Conservation (phyloP, 2,329 filamentous ascomycete genomes). For the Calonectria montana region DNA sequence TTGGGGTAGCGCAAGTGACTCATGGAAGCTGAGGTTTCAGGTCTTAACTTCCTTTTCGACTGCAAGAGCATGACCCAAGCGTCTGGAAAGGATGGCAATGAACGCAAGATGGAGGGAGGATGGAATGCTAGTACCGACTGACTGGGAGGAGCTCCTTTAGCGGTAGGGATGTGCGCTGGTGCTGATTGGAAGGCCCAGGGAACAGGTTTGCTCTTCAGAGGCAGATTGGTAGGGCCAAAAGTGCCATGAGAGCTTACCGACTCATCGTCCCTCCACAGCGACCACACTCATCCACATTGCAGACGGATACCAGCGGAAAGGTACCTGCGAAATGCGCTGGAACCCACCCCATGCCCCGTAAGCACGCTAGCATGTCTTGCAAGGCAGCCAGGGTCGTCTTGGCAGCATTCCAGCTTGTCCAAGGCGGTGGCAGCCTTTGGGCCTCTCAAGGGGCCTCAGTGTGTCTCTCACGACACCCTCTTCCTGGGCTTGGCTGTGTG, state of each 20-base stretch:
- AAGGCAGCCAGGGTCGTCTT: not conserved
- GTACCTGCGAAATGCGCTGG: conserved; percentile 11
- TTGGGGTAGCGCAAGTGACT: not conserved
- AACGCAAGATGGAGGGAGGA: not conserved
- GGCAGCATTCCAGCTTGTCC: conserved; percentile 18
- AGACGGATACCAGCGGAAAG: conserved; percentile 7
- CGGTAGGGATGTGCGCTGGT: not conserved
- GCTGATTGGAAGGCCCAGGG: not conserved
- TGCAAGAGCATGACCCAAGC: not conserved
- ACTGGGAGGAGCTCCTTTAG: not conserved
- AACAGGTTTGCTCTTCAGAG: not conserved
- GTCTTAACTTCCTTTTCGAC: not conserved
- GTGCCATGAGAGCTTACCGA: conserved; percentile 5
- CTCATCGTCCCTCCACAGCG: not conserved
- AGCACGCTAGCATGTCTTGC: not conserved
- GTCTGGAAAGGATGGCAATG: not conserved
- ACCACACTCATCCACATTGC: not conserved
- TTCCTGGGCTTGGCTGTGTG: conserved; percentile 6
- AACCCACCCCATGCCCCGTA: conserved; percentile 4
- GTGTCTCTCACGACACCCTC: not conserved
- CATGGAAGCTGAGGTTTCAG: conserved; percentile 8
- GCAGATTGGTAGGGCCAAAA: conserved; percentile 6
- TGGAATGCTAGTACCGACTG: not conserved
- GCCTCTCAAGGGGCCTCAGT: not conserved
- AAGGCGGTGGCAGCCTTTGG: not conserved